Base-by-base conservation (phyloP, 345 rosid species). In the Xanthoceras sorbifolium region DNA sequence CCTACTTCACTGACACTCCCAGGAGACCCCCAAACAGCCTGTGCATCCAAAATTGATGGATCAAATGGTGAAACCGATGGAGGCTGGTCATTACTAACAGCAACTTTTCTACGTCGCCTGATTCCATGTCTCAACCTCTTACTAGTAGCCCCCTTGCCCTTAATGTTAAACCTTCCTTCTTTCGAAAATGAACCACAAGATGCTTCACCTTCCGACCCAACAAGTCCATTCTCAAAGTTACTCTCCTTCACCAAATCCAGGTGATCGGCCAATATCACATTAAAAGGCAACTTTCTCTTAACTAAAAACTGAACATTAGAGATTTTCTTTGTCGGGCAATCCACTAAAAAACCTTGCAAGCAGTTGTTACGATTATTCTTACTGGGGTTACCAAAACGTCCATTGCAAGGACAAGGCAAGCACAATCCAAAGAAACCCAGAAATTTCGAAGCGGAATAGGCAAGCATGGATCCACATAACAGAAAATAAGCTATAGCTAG, bases 401-500 rank as follows among this genome's bases (percentile, higher is more conserved):
- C 88, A 72, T 88, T 82, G 79, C 90, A 86, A 64, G 90, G 88
- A 50, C 97, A 92, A 0, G 94, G 93, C 46, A 90, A 84, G 25
- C 36, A 44, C 67, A 82, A 67, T 6, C 94, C 93, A 40, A 90
- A 84, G 25, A 90, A 60, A 81, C 84, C 75, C 36, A 92, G 85
- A 72, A 92, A 79, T 34, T 80, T 88, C 0, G 94, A 86, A 9
- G 88, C 78, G 25, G 82, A 23, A 73, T 82, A 90, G 50, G 86
- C 87, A 40, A 88, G 69, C 22, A 83, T 22, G 6, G 94, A 87
- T 1, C 86, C 92, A 31, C 85, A 86, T 42, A 92, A 86, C 5
- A 90, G 83, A 29, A 75, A 67, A 73, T 81, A 86, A 20, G 88
- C 84, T 69, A 89, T 71, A 12, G 79, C 76, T 29, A 92, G 87